phyloP scores from a whole-genome alignment of 768 basidiomycete species.

The Hydnum rufescens region DNA sequence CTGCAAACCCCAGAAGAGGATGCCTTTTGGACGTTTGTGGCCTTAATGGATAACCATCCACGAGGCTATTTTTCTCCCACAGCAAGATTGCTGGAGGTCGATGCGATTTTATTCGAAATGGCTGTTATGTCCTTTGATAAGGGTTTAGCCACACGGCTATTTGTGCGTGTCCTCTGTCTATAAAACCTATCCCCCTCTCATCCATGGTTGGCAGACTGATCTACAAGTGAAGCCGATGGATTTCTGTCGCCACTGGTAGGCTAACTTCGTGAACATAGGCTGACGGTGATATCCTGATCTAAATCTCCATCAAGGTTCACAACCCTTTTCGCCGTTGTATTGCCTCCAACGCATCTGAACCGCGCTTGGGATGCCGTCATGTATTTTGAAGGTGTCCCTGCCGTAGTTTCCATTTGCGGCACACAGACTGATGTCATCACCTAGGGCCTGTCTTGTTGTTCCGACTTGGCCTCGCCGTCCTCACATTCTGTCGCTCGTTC shows the following conservation, averaged over 20 bases:
- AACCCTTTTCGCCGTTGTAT: constrained; percentile 43
- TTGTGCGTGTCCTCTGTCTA: constrained; percentile 18
- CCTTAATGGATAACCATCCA: constrained; percentile 69
- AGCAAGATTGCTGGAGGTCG: constrained; percentile 51
- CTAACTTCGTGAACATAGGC: not conserved
- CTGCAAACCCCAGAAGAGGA: constrained; percentile 69
- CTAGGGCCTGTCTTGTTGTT: constrained; percentile 53
- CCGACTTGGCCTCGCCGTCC: constrained; percentile 49
- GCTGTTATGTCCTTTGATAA: constrained; percentile 47
- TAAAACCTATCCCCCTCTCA: not conserved
- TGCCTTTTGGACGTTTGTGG: constrained; percentile 79
- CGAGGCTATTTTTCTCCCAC: constrained; percentile 51
- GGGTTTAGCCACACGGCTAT: constrained; percentile 40
- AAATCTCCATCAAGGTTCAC: constrained; percentile 34
- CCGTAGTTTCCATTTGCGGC: not conserved
- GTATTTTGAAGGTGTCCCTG: constrained; percentile 44
- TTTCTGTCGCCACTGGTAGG: constrained; percentile 48
- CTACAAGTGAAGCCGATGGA: constrained; percentile 36
- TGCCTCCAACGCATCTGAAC: constrained; percentile 45
- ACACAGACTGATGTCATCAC: not conserved
- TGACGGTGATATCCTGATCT: not conserved
- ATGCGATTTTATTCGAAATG: constrained; percentile 46
- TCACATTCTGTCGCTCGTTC: constrained; percentile 33
- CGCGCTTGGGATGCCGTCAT: constrained; percentile 64
- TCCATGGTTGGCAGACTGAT: constrained; percentile 17